Conservation (phyloP, 306 rosid genomes). For the Vigna radiata region DNA sequence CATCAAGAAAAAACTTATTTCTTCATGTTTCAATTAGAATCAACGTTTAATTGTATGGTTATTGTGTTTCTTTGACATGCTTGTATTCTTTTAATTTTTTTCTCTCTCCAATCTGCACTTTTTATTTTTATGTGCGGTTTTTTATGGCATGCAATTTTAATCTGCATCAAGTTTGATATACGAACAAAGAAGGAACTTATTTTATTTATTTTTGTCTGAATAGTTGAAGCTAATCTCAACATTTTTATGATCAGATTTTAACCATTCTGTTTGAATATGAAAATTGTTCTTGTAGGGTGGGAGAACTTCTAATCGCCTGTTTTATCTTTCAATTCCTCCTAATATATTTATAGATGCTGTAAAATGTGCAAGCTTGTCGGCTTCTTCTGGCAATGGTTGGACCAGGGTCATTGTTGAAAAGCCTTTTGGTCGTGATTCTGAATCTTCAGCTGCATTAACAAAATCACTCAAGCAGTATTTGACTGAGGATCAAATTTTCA, state of each 20-base stretch:
- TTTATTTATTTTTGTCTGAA: background rate
- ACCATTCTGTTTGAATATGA: conserved; percentile 43
- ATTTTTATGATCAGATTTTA: background rate
- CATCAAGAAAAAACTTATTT: background rate
- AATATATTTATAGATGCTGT: conserved; percentile 85
- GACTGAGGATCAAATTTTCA: conserved; percentile 90
- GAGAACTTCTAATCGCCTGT: conserved; percentile 83
- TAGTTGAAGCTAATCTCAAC: conserved; percentile 2
- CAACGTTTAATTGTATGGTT: background rate
- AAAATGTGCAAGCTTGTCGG: conserved; percentile 76
- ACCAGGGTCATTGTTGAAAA: conserved; percentile 96
- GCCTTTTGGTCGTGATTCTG: conserved; percentile 95
- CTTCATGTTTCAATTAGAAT: conserved; percentile 23
- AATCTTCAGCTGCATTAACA: conserved; percentile 92
- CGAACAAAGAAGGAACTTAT: conserved; percentile 7
- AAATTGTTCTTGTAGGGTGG: conserved; percentile 67
- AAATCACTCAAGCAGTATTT: conserved; percentile 78
- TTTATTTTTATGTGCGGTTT: background rate
- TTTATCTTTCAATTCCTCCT: conserved; percentile 91
- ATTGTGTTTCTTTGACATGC: conserved; percentile 17
- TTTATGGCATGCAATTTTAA: background rate
- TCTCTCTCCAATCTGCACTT: conserved; percentile 15
- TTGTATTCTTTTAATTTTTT: conserved; percentile 6
- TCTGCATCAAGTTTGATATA: background rate
- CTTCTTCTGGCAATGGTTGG: conserved; percentile 90